Percentiles rank a stretch among this genome's conserved stretches.
Evolutionary conservation across 176 grass and related monocot genomes (phyloP).

Genomic region (Aegilops sharonensis): DNA sequence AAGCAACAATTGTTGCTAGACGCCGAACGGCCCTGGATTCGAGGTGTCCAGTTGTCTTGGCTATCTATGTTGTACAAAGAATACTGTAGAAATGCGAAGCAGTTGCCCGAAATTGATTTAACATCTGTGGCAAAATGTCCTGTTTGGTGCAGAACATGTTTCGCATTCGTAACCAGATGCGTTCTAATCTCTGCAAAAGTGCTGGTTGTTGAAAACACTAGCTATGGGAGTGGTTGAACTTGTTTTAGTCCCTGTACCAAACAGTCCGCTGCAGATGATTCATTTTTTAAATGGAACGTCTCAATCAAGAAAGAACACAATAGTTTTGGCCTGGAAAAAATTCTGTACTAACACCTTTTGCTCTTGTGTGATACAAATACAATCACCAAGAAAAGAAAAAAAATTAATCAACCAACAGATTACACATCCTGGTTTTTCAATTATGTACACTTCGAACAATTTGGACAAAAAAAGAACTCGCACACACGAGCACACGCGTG

Average conservation of each 20-base stretch:
- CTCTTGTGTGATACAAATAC: background rate
- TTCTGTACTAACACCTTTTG: background rate
- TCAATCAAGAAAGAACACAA: background rate
- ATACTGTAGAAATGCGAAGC: conserved; percentile 9
- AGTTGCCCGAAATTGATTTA: background rate
- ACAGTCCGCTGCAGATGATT: no score
- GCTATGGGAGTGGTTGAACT: background rate
- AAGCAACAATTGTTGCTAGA: conserved; percentile 76
- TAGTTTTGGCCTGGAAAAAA: background rate
- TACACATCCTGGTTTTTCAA: background rate
- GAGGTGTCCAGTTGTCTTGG: background rate
- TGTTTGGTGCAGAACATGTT: background rate
- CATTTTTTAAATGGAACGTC: background rate
- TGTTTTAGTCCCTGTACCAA: no score
- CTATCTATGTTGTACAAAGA: conserved; percentile 38
- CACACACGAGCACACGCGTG: no score
- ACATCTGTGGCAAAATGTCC: background rate
- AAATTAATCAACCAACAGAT: conserved; percentile 21
- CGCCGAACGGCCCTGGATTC: background rate
- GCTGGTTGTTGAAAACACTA: no score
- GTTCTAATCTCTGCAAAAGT: no score
- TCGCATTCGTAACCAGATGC: background rate
- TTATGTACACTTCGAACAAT: conserved; percentile 11
- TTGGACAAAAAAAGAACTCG: background rate
- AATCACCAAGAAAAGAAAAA: conserved; percentile 14